Percentiles rank a stretch among this genome's conserved stretches.
Conservation (phyloP, 306 rosid species). For the Trifolium pratense region DNA sequence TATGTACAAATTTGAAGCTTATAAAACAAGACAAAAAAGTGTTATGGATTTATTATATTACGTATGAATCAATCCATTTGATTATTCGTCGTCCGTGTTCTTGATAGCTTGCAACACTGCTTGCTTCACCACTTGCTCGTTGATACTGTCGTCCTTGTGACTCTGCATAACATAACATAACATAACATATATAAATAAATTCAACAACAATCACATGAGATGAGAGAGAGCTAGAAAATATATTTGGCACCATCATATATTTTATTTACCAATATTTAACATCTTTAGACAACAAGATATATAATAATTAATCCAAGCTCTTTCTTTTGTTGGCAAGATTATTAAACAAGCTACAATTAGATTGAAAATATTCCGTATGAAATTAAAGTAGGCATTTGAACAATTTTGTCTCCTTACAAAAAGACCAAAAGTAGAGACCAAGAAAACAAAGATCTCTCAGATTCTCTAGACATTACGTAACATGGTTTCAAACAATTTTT, state of each 20-base stretch:
- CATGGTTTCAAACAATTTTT: no score
- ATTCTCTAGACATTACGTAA: neutral
- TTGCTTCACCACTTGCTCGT: slow-evolving; percentile 82
- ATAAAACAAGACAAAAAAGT: slow-evolving; percentile 38
- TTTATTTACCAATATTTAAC: neutral
- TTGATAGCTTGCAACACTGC: slow-evolving; percentile 76
- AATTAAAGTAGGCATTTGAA: neutral
- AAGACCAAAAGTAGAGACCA: neutral
- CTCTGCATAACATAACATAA: slow-evolving; percentile 54
- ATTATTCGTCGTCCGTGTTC: slow-evolving; percentile 61
- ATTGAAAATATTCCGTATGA: neutral
- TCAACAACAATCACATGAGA: neutral
- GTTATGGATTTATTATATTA: neutral
- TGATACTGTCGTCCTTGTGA: slow-evolving; percentile 58
- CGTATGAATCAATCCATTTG: neutral
- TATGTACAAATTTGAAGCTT: slow-evolving; percentile 16
- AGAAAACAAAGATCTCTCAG: neutral
- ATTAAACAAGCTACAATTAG: neutral
- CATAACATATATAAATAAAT: no score
- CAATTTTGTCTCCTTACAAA: neutral
- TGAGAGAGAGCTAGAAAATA: neutral
- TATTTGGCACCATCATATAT: slow-evolving; percentile 7
- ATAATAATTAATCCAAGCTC: neutral
- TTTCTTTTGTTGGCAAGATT: neutral
- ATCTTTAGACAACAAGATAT: neutral